Evolutionary conservation across 352 stramenopile genomes (phyloP).

Genomic region (Phytophthora megakarya): DNA sequence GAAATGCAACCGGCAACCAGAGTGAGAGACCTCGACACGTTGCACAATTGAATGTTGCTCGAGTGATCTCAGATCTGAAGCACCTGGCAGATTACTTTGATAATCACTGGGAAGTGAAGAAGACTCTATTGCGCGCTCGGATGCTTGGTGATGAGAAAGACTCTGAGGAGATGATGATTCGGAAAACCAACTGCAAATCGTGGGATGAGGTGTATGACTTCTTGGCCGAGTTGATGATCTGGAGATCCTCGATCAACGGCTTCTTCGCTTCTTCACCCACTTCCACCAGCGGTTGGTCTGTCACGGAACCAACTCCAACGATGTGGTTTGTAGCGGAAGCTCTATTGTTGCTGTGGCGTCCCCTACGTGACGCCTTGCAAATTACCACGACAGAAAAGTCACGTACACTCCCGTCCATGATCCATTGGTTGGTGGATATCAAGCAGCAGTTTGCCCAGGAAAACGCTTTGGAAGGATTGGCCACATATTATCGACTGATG

Average conservation of each 20-base stretch:
- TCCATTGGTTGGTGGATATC: conserved; percentile 5
- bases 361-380: conserved; percentile 48
- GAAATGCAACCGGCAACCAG: background rate
- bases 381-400: conserved; percentile 38
- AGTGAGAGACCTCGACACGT: background rate
- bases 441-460: conserved; percentile 10
- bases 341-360: conserved; percentile 42
- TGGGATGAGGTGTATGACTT: conserved; percentile 38
- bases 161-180: conserved; percentile 11
- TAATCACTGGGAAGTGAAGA: conserved; percentile 4
- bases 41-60: conserved; percentile 5
- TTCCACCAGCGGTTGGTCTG: too few relatives aligned
- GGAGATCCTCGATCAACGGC: conserved; percentile 25
- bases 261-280: conserved; percentile 16
- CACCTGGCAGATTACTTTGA: conserved; percentile 6
- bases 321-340: conserved; percentile 49
- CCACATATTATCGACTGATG: conserved; percentile 11
- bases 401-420: conserved; percentile 12
- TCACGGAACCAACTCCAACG: conserved; percentile 14
- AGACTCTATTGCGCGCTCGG: conserved; percentile 11
- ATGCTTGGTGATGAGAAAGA: background rate
- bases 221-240: conserved; percentile 24
- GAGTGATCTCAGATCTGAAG: background rate
- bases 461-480: conserved; percentile 1
- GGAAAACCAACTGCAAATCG: conserved; percentile 7